A percentile compares a stretch with the other conserved stretches of the same genome.
phyloP scores from a whole-genome alignment of 495 filamentous ascomycete species.

The Penicillium steckii region DNA sequence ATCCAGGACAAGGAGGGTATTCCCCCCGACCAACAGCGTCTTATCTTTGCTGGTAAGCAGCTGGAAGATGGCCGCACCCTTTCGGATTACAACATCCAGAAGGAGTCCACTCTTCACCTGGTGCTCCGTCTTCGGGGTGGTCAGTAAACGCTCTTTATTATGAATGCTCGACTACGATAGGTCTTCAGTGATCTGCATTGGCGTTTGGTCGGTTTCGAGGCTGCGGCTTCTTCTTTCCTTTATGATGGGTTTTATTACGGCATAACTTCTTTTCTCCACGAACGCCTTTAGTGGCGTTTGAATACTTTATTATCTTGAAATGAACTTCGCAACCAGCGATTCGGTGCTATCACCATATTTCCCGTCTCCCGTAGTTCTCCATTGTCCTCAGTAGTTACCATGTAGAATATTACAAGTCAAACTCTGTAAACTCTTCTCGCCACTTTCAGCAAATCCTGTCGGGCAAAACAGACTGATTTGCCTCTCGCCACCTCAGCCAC shows the following conservation, averaged over 20 bases:
- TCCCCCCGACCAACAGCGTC: constrained; percentile 82
- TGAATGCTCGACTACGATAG: constrained; percentile 25
- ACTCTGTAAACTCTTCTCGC: no score
- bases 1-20: constrained; percentile 95
- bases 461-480: neutral
- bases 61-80: constrained; percentile 82
- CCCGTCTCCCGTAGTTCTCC: neutral
- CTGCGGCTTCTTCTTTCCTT: constrained; percentile 26
- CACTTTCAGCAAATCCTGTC: no score
- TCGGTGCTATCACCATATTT: neutral
- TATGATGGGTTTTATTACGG: constrained; percentile 25
- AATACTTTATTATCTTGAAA: constrained; percentile 17
- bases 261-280: constrained; percentile 28
- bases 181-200: constrained; percentile 38
- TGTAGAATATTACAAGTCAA: no score
- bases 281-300: constrained; percentile 10
- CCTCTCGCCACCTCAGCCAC: neutral
- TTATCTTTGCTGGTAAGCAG: constrained; percentile 92
- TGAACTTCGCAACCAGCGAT: constrained; percentile 11
- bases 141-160: constrained; percentile 49
- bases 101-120: constrained; percentile 85
- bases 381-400: no score
- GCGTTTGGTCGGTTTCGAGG: constrained; percentile 45
- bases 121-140: constrained; percentile 87
- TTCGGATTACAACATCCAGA: constrained; percentile 93